A percentile compares a stretch with the other conserved stretches of the same genome.
Conservation (phyloP, 345 rosid species). For the Dipteronia sinensis region DNA sequence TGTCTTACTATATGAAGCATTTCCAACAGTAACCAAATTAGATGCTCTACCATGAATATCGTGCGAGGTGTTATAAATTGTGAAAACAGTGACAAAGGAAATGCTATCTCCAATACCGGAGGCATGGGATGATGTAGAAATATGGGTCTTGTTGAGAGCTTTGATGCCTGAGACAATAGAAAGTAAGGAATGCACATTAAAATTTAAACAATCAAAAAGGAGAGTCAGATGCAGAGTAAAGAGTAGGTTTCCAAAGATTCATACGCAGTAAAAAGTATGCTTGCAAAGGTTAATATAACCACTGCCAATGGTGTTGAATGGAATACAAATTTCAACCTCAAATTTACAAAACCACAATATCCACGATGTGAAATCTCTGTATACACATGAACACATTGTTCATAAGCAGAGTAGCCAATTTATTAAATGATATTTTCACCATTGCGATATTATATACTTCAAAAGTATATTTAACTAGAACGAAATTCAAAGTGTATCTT, state of each 20-base stretch:
- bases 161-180: conserved; percentile 50
- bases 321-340: neutral
- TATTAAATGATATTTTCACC: neutral
- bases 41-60: conserved; percentile 42
- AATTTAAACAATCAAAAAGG: neutral
- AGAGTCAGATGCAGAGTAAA: neutral
- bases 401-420: neutral
- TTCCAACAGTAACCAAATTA: conserved; percentile 64
- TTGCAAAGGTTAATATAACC: conserved; percentile 2
- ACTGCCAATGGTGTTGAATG: neutral
- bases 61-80: conserved; percentile 55
- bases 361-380: neutral
- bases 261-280: neutral
- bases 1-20: conserved; percentile 62
- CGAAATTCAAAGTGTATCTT: neutral
- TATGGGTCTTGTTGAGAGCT: conserved; percentile 69
- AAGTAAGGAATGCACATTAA: conserved; percentile 8
- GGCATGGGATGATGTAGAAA: conserved; percentile 28
- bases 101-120: conserved; percentile 42
- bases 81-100: conserved; percentile 74
- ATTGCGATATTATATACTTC: neutral
- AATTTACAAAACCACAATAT: neutral
- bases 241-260: neutral
- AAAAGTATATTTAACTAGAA: neutral
- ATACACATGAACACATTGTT: neutral